Evolutionary conservation across 257 asterid species (phyloP), one percentile per base, ranked within the genome.

Genomic region (Gentiana straminea): DNA sequence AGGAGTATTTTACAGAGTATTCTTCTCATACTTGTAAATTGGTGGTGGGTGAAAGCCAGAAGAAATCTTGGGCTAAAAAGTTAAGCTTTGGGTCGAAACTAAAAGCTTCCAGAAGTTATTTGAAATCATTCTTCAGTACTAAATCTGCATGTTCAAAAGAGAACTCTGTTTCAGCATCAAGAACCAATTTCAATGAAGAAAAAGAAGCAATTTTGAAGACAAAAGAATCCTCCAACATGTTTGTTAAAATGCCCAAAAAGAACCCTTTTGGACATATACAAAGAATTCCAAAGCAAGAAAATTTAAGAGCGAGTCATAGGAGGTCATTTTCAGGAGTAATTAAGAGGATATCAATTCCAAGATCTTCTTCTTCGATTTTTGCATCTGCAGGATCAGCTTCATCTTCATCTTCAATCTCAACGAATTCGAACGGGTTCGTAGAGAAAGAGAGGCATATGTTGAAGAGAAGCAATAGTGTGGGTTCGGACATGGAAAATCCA

Each of bases 241-340:
- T 51, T 46, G 55, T 60, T 2, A 80, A 65, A 43, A 57, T 13
- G 33, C 58, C 43, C 0, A 67, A 58, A n/a, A 67, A 69, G 35
- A 51, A 52, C 10, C 79, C 87, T 2, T 76, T 79, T 50, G 95
- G 83, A 43, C 83, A 79, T 63, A 84, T 81, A 58, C 81, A 69
- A 48, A 67, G 39, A 63, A 35, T 43, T 51, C 51, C 10, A 3
- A 35, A 62, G 47, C 65, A 58, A 49, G 57, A 8, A 37, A 2
- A 46, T 32, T 65, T 56, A 0, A 45, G 58, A 60, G 68, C 70
- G 13, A 49, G 65, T 51, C 89, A 83, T 35, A 69, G 95, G 77
- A 79, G 97, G 60, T 89, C 97, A 43, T 86, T 86, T 69, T 89
- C 97, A 1, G 95, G 81, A 35, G 87, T 92, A 10, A 69, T 83